Conservation (phyloP, 805 yeast genomes). For the Pichia thaimueangensis region DNA sequence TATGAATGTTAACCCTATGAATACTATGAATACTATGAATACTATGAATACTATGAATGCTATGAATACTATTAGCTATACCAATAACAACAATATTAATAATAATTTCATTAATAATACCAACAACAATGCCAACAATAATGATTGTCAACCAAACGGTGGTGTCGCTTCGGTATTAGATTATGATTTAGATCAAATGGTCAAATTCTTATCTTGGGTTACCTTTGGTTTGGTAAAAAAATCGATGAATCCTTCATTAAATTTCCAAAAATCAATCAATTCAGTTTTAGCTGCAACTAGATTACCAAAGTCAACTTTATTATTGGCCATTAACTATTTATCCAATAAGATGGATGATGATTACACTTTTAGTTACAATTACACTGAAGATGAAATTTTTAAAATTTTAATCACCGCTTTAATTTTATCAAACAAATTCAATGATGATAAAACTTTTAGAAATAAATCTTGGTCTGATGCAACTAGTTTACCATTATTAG, state of each 20-base stretch:
- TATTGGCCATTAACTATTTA: conserved; percentile 73
- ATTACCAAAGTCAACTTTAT: conserved; percentile 73
- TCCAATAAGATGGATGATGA: conserved; percentile 46
- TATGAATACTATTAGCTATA: background rate
- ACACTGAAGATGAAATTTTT: conserved; percentile 36
- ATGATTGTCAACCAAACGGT: conserved; percentile 42
- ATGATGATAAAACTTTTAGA: conserved; percentile 94
- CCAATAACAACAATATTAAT: background rate
- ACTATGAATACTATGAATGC: background rate
- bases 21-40: no score
- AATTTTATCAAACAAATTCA: conserved; percentile 85
- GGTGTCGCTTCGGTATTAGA: conserved; percentile 76
- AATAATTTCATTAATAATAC: background rate
- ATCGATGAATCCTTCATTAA: conserved; percentile 36
- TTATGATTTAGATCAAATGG: conserved; percentile 72
- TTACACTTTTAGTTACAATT: conserved; percentile 22
- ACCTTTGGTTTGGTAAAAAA: conserved; percentile 62
- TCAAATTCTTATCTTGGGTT: conserved; percentile 72
- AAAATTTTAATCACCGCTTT: conserved; percentile 59
- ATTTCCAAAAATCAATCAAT: conserved; percentile 53
- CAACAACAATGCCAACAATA: conserved; percentile 11
- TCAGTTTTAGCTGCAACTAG: conserved; percentile 82
- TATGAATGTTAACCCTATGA: no score
- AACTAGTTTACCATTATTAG: conserved; percentile 63
- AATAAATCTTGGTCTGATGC: conserved; percentile 95